These are phyloP conservation scores for Pseudozyma thailandica DNA, from an alignment of 1,284 basidiomycete genomes.

Conservation along the genomic window DNA sequence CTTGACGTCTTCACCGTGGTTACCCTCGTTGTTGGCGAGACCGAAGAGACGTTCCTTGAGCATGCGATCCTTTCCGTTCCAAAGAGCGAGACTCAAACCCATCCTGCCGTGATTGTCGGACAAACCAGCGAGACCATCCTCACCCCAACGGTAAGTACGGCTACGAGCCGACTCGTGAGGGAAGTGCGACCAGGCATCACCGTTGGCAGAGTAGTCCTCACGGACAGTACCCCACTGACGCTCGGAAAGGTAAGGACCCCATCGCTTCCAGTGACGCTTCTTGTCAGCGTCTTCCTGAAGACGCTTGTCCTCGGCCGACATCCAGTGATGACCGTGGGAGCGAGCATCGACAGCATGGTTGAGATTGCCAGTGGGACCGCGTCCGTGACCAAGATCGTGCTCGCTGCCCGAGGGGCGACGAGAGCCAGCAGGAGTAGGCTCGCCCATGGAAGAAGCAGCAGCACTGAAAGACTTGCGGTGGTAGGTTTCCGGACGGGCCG, in stretches of 20 bases:
- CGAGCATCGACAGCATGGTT: conserved; percentile 44
- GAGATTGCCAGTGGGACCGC: conserved; percentile 48
- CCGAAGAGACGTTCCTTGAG: conserved; percentile 95
- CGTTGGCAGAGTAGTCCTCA: conserved; percentile 95
- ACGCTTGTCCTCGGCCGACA: conserved; percentile 67
- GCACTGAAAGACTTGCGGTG: conserved; percentile 54
- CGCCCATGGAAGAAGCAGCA: conserved; percentile 31
- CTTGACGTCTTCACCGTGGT: conserved; percentile 98
- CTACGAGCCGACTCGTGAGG: conserved; percentile 94
- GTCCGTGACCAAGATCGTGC: conserved; percentile 44
- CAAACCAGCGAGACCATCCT: conserved; percentile 95
- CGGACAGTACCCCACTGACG: conserved; percentile 98
- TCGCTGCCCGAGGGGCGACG: conserved; percentile 36
- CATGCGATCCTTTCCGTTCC: conserved; percentile 94
- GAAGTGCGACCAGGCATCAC: conserved; percentile 97
- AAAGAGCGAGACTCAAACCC: conserved; percentile 88
- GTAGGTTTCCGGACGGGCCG: conserved; percentile 57
- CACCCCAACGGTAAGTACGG: conserved; percentile 96
- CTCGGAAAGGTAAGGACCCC: conserved; percentile 97
- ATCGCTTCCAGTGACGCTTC: conserved; percentile 91
- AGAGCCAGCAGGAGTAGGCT: conserved; percentile 31
- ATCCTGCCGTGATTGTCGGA: conserved; percentile 95
- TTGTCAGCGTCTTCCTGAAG: conserved; percentile 75
- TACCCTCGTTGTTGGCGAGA: conserved; percentile 92
- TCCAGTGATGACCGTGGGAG: conserved; percentile 42